Base-by-base conservation (phyloP, 768 basidiomycete species). In the Lyophyllum shimeji region DNA sequence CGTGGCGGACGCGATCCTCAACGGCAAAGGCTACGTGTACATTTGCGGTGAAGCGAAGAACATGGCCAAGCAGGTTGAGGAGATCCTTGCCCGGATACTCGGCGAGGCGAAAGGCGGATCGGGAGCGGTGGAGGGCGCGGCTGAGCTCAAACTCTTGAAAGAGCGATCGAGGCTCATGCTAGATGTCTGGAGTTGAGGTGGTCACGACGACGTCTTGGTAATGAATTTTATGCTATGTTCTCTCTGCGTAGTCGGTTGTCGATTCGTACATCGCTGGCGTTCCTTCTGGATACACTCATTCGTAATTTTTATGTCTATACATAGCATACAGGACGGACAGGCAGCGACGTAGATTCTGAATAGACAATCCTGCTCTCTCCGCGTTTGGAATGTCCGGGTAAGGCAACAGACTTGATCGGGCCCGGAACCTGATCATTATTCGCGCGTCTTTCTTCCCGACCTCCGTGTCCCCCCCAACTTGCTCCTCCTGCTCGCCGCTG, bases 11-110 rank as follows among this genome's bases (percentile, higher is more conserved):
- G 87, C 90, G 17, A 93, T 99, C 63, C 78, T 97, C 60, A 90
- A 91, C 61, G 90, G 93, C 71, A 94, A 98, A 75, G 97, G 93
- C n/a, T 96, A 95, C 71, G 82, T 97, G 2, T 98, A 98, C 72
- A 92, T 98, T 59, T 98, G 95, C 64, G 95, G 95, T 66, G 95
- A 98, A 65, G 95, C 95, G 52, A 96, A 93, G 82, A 83, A 81
- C 71, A 99, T 99, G 97, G 87, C 87, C 71, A 95, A 93, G 71
- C 84, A 89, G 42, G 97, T 99, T 20, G 97, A 99, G 73, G 93
- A 96, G 62, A 82, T 86, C 44, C 76, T 99, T 40, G 87, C 87
- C 55, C 79, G 76, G 60, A 88, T 94, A 60, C 80, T 99, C 18
- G 97, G 90, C 11, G 90, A 95, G 70, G 94, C 93, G 5, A 98